Evolutionary conservation across 371 early-diverging fungal genomes (phyloP).

Genomic region (Rhizopus arrhizus): DNA sequence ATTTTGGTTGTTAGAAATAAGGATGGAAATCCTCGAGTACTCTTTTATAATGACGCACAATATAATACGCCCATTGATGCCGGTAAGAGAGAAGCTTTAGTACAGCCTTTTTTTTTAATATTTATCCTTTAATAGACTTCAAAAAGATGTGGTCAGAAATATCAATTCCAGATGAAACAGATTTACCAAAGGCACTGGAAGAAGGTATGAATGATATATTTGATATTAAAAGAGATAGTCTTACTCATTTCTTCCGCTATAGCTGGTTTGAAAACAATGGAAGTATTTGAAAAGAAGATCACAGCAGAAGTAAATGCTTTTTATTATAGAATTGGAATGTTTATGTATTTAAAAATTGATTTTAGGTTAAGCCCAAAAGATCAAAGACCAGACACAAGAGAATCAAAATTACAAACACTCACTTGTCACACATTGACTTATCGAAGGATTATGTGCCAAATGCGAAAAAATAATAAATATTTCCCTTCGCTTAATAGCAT

Average conservation of each 20-base stretch:
- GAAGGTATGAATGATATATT: conserved; percentile 37
- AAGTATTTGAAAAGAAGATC: conserved; percentile 72
- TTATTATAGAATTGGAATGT: too few species aligned
- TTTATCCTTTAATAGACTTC: conserved; percentile 55
- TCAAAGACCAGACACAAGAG: conserved; percentile 72
- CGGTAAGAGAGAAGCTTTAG: conserved; percentile 38
- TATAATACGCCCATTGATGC: conserved; percentile 67
- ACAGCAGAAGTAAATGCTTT: conserved; percentile 45
- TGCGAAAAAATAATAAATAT: conserved; percentile 28
- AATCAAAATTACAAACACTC: conserved; percentile 86
- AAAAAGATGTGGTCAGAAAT: conserved; percentile 77
- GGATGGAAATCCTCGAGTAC: conserved; percentile 70
- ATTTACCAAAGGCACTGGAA: conserved; percentile 70
- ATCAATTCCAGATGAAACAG: conserved; percentile 74
- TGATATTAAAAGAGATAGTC: background rate
- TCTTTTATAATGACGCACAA: conserved; percentile 72
- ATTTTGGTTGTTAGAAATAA: conserved; percentile 79
- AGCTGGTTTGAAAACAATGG: conserved; percentile 80
- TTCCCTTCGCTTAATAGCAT: too few species aligned
- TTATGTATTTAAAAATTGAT: too few species aligned
- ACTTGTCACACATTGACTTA: conserved; percentile 80
- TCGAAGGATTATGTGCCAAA: conserved; percentile 74
- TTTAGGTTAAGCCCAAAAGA: conserved; percentile 56
- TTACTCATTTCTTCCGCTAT: background rate
- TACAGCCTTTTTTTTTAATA: background rate